Evolutionary conservation across 2,329 filamentous ascomycete species (phyloP).

Genomic region (Hypoxylon sp.): DNA sequence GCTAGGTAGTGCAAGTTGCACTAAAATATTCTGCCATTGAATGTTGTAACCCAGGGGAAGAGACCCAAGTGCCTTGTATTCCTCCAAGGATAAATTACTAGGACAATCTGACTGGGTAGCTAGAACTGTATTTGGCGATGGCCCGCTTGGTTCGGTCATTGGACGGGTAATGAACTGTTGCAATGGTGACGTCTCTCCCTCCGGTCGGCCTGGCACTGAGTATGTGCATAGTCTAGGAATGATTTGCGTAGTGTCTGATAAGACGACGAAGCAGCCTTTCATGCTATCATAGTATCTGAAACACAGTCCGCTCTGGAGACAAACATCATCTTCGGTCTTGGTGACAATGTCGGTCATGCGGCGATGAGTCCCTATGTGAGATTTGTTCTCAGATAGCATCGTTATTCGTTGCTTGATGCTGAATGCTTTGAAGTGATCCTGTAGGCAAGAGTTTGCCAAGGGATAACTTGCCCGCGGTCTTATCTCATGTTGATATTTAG

Average conservation of each 20-base stretch:
- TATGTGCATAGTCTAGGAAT: constrained; percentile 59
- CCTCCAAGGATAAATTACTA: constrained; percentile 62
- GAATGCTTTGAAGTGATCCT: constrained; percentile 8
- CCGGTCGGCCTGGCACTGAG: constrained; percentile 50
- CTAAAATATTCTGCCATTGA: constrained; percentile 70
- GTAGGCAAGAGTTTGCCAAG: neutral
- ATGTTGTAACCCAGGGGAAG: constrained; percentile 64
- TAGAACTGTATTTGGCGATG: constrained; percentile 66
- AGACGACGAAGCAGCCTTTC: constrained; percentile 28
- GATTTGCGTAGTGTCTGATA: constrained; percentile 40
- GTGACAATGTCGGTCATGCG: neutral
- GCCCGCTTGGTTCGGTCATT: constrained; percentile 46
- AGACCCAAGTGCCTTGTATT: constrained; percentile 67
- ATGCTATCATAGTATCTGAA: constrained; percentile 58
- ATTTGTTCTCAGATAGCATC: constrained; percentile 35
- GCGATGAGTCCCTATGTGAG: constrained; percentile 41
- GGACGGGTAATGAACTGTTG: constrained; percentile 59
- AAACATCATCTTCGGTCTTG: constrained; percentile 57
- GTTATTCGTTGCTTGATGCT: constrained; percentile 11
- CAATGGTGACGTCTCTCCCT: constrained; percentile 49
- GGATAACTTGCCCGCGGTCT: constrained; percentile 51
- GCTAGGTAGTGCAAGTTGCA: constrained; percentile 63
- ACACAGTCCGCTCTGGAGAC: constrained; percentile 61
- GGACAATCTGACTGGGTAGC: constrained; percentile 66
- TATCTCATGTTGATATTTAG: constrained; percentile 33